Conservation (phyloP, 2,329 filamentous ascomycete species). For the Aspergillus pseudotamarii region DNA sequence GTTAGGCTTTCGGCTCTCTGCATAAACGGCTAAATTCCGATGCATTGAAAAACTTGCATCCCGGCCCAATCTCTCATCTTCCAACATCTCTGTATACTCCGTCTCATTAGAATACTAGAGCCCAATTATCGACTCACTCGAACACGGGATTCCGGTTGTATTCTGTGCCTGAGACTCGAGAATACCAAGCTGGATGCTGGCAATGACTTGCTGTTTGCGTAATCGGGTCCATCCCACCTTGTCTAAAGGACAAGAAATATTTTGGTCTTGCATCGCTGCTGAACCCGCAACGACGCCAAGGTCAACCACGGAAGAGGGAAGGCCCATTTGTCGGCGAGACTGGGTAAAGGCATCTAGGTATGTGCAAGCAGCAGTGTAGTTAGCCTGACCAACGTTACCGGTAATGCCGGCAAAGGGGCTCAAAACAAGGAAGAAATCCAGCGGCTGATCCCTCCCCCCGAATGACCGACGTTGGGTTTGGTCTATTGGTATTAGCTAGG, state of each 20-base stretch:
- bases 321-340: background rate
- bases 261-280: background rate
- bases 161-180: background rate
- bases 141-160: background rate
- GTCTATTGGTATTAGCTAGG: no score
- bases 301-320: background rate
- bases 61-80: background rate
- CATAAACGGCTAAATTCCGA: background rate
- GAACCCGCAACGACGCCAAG: background rate
- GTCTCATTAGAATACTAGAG: background rate
- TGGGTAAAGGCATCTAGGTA: background rate
- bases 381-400: background rate
- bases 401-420: background rate
- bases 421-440: background rate
- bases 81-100: background rate
- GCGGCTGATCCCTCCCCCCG: slow-evolving; percentile 23
- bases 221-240: background rate
- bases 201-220: background rate
- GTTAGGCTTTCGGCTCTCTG: background rate
- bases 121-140: background rate
- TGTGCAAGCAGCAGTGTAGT: background rate
- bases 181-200: background rate
- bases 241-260: background rate
- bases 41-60: background rate
- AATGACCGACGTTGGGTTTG: slow-evolving; percentile 24